Base-by-base conservation (phyloP, 2,329 filamentous ascomycete species). In the Colletotrichum sp. region DNA sequence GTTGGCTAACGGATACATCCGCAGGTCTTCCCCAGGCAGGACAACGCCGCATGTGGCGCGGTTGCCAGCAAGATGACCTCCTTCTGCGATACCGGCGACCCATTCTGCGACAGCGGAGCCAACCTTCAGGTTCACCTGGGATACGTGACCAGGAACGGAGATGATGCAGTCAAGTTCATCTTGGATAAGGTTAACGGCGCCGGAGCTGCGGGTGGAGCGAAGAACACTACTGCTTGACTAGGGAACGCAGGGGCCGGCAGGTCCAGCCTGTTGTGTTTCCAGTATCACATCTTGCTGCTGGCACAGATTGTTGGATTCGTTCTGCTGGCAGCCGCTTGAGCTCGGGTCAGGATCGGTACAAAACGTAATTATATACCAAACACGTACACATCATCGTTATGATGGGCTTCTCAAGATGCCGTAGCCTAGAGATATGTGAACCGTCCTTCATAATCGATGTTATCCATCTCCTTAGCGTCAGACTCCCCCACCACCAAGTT, bases 51-150 rank as follows among this genome's bases (percentile, higher is more conserved):
- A 18, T 87, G 86, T 80, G 80, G 83, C 64, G 78, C 81, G 26
- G 84, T 85, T 71, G 78, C 79, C 71, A 76, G 81, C 77, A 82
- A 82, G 49, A 78, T 87, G 64, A 79, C 82, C 39, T 86, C 85
- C 3, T 87, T 83, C 78, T 87, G 85, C 79, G 85, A 87, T 78
- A 82, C 77, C 0, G 85, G 85, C 62, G 87, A 88, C 76, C 76
- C 80, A 7, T 87, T 85, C 80, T 87, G 85, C 77, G 85, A 84
- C 78, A 9, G 44, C 13, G 86, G 86, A 64, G 65, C 65, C 65
- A 66, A 76, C 70, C 8, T 59, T 6, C 73, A 76, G 6, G 82
- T 84, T 3, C 86, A 86, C 71, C 78, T 81, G 21, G 71, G 76
- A 26, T 88, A 88, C 76, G 76, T 86, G 6, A 21, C 75, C 9